Evolutionary conservation across 2,329 filamentous ascomycete genomes (phyloP).

Genomic region (Colletotrichum sp.): DNA sequence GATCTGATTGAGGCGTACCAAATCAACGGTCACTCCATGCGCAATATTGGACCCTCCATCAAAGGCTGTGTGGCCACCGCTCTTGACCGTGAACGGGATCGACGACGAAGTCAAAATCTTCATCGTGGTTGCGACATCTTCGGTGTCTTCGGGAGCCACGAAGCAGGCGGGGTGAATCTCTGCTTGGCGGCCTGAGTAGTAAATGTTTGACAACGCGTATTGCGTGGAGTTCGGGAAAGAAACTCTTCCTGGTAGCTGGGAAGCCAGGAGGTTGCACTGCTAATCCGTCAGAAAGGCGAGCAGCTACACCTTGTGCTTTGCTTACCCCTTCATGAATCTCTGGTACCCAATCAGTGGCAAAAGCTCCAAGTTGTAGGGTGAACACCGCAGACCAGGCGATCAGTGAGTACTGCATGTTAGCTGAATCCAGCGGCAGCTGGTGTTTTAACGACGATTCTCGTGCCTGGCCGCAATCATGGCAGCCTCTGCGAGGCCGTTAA

Average conservation of each 20-base stretch:
- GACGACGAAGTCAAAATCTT: constrained; percentile 19
- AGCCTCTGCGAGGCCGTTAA: neutral
- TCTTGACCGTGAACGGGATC: constrained; percentile 51
- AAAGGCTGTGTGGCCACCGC: constrained; percentile 57
- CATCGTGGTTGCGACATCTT: constrained; percentile 32
- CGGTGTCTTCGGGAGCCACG: constrained; percentile 25
- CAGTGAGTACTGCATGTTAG: neutral
- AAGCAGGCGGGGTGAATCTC: constrained; percentile 28
- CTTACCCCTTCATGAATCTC: neutral
- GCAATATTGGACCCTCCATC: constrained; percentile 46
- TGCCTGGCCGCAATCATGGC: neutral
- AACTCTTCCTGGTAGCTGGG: constrained; percentile 23
- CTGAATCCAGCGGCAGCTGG: neutral
- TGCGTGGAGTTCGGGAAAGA: constrained; percentile 24
- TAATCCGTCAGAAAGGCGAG: neutral
- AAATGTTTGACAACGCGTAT: constrained; percentile 27
- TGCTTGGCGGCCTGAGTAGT: constrained; percentile 36
- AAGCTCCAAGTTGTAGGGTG: neutral
- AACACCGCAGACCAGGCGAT: neutral
- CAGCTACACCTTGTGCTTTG: fast-evolving
- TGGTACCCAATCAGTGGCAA: neutral
- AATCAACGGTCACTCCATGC: constrained; percentile 45
- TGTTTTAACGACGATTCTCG: neutral
- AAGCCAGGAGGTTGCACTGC: constrained; percentile 23
- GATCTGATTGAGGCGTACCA: constrained; percentile 43